Evolutionary conservation across 352 stramenopile genomes (phyloP).

Genomic region (Globisporangium iwayamae): DNA sequence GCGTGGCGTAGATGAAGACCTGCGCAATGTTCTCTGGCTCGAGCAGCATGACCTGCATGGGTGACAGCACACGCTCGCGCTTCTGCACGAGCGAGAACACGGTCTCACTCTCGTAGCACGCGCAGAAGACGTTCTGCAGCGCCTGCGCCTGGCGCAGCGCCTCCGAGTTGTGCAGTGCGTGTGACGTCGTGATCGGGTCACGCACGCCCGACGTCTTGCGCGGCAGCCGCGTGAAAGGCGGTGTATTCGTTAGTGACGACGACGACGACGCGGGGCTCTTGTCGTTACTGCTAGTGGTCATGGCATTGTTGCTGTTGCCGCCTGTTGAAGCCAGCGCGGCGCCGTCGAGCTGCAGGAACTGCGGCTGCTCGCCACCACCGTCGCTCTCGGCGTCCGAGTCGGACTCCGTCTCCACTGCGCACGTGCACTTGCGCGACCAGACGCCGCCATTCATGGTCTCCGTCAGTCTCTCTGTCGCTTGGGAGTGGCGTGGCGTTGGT

Average conservation of each 20-base stretch:
- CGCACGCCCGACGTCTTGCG: constrained; percentile 36
- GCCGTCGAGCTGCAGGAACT: constrained; percentile 4
- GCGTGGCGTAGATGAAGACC: constrained; percentile 63
- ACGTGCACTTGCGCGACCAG: constrained; percentile 61
- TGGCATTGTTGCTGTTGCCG: background rate
- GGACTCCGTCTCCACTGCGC: constrained; percentile 61
- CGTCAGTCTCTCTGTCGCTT: background rate
- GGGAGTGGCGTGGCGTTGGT: background rate
- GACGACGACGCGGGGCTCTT: constrained; percentile 3
- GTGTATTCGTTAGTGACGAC: constrained; percentile 19
- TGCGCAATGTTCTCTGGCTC: constrained; percentile 52
- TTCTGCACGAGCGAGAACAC: constrained; percentile 58
- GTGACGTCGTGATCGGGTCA: constrained; percentile 59
- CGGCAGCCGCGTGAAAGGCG: constrained; percentile 30
- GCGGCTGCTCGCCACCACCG: constrained; percentile 29
- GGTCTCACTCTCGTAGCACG: constrained; percentile 71
- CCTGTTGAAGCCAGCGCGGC: background rate
- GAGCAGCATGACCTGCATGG: constrained; percentile 64
- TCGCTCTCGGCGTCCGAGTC: constrained; percentile 61
- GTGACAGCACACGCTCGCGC: constrained; percentile 55
- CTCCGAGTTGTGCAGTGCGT: constrained; percentile 72
- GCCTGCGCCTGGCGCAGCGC: constrained; percentile 50
- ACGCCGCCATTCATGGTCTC: constrained; percentile 4
- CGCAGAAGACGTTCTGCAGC: constrained; percentile 75
- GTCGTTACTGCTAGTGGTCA: background rate